phyloP scores from a whole-genome alignment of 2,329 filamentous ascomycete species.

The Botrytis pseudocinerea region DNA sequence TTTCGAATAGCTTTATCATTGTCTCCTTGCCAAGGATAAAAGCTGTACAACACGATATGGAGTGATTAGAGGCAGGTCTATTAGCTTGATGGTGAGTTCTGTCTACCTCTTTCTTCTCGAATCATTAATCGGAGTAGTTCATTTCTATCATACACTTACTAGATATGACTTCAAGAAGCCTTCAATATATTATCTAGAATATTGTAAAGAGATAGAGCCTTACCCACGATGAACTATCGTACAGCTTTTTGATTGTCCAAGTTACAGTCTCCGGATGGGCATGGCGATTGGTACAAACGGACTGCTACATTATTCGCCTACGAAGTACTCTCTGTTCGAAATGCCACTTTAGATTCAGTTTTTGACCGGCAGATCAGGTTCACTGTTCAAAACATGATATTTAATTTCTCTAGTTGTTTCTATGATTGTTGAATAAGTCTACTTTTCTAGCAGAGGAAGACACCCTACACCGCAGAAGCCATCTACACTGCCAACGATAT shows the following conservation, averaged over 20 bases:
- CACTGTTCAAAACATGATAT: not conserved
- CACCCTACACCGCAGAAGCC: not conserved
- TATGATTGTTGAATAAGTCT: not conserved
- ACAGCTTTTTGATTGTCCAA: not conserved
- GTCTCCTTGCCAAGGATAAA: not conserved
- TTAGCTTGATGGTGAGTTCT: not conserved
- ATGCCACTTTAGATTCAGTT: not conserved
- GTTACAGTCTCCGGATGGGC: not conserved
- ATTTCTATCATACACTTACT: not conserved
- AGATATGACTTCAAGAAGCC: not conserved
- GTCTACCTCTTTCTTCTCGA: not conserved
- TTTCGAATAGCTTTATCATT: not conserved
- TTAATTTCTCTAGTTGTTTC: not conserved
- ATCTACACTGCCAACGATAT: not conserved
- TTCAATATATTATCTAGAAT: not conserved
- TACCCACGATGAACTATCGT: too few species aligned
- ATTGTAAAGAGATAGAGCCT: not conserved
- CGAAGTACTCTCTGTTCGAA: not conserved
- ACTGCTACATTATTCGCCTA: not conserved
- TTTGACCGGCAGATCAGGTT: not conserved
- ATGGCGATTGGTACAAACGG: too few species aligned
- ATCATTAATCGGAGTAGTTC: not conserved
- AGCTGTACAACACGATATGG: not conserved
- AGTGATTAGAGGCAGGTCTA: not conserved
- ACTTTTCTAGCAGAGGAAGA: not conserved